Conservation (phyloP, 2,329 filamentous ascomycete species). For the Diaporthe humulicola region DNA sequence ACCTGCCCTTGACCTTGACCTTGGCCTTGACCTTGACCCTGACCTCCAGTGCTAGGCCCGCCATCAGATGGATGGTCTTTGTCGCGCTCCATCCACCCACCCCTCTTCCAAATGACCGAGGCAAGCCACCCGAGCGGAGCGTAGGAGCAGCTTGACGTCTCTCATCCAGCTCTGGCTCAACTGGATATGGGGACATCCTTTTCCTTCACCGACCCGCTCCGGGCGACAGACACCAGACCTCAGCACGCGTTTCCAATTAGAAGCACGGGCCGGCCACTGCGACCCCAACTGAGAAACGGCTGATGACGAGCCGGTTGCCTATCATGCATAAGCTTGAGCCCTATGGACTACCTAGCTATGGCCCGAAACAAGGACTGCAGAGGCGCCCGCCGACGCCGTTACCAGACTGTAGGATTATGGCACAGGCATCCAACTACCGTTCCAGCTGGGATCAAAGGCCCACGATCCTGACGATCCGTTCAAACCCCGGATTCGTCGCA, state of each 20-base stretch:
- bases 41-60: background rate
- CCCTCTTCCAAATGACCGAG: background rate
- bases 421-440: slow-evolving; percentile 28
- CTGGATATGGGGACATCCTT: background rate
- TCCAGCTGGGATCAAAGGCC: slow-evolving; percentile 20
- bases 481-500: slow-evolving; percentile 29
- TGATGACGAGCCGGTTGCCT: slow-evolving; percentile 20
- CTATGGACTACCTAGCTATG: slow-evolving; percentile 24
- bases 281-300: slow-evolving; percentile 28
- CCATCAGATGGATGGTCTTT: background rate
- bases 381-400: slow-evolving; percentile 25
- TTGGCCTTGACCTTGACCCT: slow-evolving; percentile 18
- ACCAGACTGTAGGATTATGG: slow-evolving; percentile 25
- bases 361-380: slow-evolving; percentile 28
- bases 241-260: slow-evolving; percentile 21
- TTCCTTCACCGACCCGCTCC: slow-evolving; percentile 8
- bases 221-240: slow-evolving; percentile 5
- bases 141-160: background rate
- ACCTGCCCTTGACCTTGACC: slow-evolving; percentile 12
- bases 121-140: background rate
- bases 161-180: background rate
- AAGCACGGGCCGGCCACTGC: slow-evolving; percentile 26
- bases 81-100: background rate
- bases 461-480: slow-evolving; percentile 22
- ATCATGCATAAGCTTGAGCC: slow-evolving; percentile 32